A percentile compares a stretch with the other conserved stretches of the same genome.
Evolutionary conservation across 441 rosid species (phyloP).

Genomic region (Raphanus hybrid): DNA sequence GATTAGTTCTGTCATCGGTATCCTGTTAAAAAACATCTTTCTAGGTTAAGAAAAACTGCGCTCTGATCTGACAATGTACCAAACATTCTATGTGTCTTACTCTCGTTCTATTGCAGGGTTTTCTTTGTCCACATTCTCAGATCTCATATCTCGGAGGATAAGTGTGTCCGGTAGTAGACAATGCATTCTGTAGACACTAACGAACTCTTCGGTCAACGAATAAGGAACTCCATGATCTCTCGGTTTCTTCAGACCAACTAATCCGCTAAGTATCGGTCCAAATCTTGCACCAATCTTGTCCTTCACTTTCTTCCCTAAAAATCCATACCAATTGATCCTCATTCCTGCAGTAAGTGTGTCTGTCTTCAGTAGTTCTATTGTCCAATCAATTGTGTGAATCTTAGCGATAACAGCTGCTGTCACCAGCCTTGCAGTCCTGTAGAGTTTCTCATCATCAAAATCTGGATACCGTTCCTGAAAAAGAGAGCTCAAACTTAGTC

Average conservation of each 20-base stretch:
- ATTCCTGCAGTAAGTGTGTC: slow-evolving; percentile 68
- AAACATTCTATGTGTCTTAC: slow-evolving; percentile 37
- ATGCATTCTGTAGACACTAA: slow-evolving; percentile 73
- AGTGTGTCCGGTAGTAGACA: slow-evolving; percentile 62
- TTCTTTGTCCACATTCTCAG: slow-evolving; percentile 43
- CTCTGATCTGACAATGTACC: not conserved
- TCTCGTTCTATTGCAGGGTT: slow-evolving; percentile 49
- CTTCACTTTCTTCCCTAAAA: slow-evolving; percentile 69
- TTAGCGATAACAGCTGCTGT: slow-evolving; percentile 76
- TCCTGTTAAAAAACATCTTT: slow-evolving; percentile 39
- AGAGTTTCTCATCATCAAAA: slow-evolving; percentile 66
- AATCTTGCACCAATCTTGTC: slow-evolving; percentile 59
- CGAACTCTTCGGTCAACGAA: slow-evolving; percentile 71
- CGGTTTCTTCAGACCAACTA: slow-evolving; percentile 68
- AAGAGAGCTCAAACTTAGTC: not conserved
- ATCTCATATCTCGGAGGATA: slow-evolving; percentile 53
- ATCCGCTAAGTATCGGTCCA: slow-evolving; percentile 62
- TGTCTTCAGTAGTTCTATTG: slow-evolving; percentile 68
- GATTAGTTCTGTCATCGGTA: slow-evolving; percentile 57
- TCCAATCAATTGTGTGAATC: slow-evolving; percentile 87
- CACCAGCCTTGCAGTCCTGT: slow-evolving; percentile 33
- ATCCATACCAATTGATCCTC: slow-evolving; percentile 79
- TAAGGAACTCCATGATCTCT: slow-evolving; percentile 75
- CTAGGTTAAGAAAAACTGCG: slow-evolving; percentile 8
- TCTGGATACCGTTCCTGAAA: slow-evolving; percentile 56